Evolutionary conservation across 1,139 yeast genomes (phyloP), one percentile per base, ranked within the genome.

Genomic region (Lizanozyma gosingica): DNA sequence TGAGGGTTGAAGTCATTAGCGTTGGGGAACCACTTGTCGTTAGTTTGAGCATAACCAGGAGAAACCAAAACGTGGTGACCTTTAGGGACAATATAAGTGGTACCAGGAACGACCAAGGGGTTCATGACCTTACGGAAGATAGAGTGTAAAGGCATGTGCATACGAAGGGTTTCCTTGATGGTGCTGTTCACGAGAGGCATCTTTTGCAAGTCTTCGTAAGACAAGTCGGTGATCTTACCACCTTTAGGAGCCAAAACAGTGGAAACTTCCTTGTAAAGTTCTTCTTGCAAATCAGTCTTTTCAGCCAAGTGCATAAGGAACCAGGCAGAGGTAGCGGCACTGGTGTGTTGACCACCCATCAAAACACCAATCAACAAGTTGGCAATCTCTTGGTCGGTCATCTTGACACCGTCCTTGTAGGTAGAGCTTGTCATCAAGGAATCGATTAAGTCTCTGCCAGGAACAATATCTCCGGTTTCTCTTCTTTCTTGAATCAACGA

Each of bases 301-400:
- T 83, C 94, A 50, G 90, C 97, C 50, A 92, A 73, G 59, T 92
- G 98, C 50, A 92, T 74, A 58, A 92, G 71, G 55, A 80, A 80
- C 98, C 98, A 92, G 18, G 97, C 85, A 38, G 96, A 85, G 18
- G 98, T 92, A 18, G 97, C 77, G 38, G 97, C 94, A 51, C 95
- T 84, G 27, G 99, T 94, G 63, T 92, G 99, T 68, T 92, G 99
- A 46, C 98, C 99, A 53, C 98, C 99, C 99, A 92, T 92, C 47
- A 94, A 74, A 42, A 94, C 81, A 60, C 97, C 99, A 62, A 92
- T 92, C 63, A 88, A 72, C 60, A 94, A 72, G 64, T 90, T 84
- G 35, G 97, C 94, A 57, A 92, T 87, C 66, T 92, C 95, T 59
- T 82, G 82, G 60, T 94, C 98, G 34, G 96, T 82, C 97, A 92